Evolutionary conservation across 108 stramenopile species (phyloP).

Genomic region (Skeletonema potamos): DNA sequence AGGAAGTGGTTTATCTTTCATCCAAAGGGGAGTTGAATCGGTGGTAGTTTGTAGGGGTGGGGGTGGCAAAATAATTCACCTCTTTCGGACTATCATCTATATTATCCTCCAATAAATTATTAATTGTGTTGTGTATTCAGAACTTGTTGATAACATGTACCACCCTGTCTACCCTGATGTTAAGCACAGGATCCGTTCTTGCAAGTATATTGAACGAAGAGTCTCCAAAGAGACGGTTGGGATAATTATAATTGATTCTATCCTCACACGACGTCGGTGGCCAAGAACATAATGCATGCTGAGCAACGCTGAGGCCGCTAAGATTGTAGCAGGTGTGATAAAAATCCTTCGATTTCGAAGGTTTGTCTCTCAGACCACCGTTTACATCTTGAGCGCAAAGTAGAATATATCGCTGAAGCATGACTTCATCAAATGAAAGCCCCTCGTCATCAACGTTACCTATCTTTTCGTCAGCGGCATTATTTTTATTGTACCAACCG

Average conservation of each 20-base stretch:
- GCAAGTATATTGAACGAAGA: constrained; percentile 24
- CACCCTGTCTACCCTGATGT: constrained; percentile 42
- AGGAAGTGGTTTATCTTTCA: no score
- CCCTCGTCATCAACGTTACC: not conserved
- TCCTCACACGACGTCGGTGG: not conserved
- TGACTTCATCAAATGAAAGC: constrained; percentile 62
- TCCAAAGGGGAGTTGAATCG: no score
- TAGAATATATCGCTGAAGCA: constrained; percentile 94
- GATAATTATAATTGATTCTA: not conserved
- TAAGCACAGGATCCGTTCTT: constrained; percentile 38
- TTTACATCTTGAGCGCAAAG: constrained; percentile 95
- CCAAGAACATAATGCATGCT: constrained; percentile 56
- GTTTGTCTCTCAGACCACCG: constrained; percentile 96
- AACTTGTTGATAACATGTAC: not conserved
- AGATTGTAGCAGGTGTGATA: constrained; percentile 99
- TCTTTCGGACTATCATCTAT: no score
- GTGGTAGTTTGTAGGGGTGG: no score
- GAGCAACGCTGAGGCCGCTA: constrained; percentile 88
- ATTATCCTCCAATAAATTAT: no score
- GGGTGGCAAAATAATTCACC: no score
- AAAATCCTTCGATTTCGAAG: constrained; percentile 90
- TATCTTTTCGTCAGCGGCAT: not conserved
- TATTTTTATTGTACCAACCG: constrained; percentile 18
- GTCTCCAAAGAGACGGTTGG: constrained; percentile 38
- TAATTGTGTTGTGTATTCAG: not conserved